phyloP scores from a whole-genome alignment of 2,329 filamentous ascomycete genomes.

The Fusarium multiceps region DNA sequence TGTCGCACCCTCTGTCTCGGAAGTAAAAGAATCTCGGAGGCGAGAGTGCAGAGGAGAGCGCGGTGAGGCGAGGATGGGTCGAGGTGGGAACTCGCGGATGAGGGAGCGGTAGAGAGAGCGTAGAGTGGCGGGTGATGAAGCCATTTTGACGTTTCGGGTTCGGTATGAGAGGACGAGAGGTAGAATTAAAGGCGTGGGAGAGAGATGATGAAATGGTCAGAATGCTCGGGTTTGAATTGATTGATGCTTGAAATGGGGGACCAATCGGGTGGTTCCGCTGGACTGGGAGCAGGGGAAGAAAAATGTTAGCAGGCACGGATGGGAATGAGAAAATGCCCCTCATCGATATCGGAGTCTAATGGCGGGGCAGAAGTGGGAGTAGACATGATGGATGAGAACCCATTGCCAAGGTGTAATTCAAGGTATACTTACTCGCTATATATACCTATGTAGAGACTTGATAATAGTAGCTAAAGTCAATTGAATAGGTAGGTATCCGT shows the following conservation, averaged over 20 bases:
- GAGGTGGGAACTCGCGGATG: constrained; percentile 87
- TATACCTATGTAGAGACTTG: not conserved
- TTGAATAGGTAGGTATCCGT: not conserved
- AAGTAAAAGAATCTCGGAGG: constrained; percentile 48
- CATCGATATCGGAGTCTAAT: constrained; percentile 31
- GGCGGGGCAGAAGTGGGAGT: constrained; percentile 25
- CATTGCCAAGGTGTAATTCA: not conserved
- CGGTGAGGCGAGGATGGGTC: constrained; percentile 63
- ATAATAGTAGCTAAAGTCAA: not conserved
- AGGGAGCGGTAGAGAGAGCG: constrained; percentile 88
- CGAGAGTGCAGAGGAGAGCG: constrained; percentile 64
- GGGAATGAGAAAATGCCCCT: constrained; percentile 31
- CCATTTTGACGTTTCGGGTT: constrained; percentile 39
- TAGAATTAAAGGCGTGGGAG: not conserved
- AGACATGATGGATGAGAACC: not conserved
- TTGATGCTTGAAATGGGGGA: constrained; percentile 24
- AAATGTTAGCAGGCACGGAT: constrained; percentile 26
- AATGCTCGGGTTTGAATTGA: constrained; percentile 5
- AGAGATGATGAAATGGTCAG: constrained; percentile 17
- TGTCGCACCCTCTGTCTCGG: constrained; percentile 66
- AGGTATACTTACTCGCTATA: not conserved
- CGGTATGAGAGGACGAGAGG: not conserved
- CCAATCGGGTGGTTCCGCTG: constrained; percentile 32
- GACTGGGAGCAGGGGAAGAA: constrained; percentile 17
- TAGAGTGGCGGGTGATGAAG: constrained; percentile 60